Percentiles rank a stretch among this genome's conserved stretches.
These are phyloP conservation scores for Solanum acaule DNA, from an alignment of 257 asterid genomes.

Conservation along the genomic window DNA sequence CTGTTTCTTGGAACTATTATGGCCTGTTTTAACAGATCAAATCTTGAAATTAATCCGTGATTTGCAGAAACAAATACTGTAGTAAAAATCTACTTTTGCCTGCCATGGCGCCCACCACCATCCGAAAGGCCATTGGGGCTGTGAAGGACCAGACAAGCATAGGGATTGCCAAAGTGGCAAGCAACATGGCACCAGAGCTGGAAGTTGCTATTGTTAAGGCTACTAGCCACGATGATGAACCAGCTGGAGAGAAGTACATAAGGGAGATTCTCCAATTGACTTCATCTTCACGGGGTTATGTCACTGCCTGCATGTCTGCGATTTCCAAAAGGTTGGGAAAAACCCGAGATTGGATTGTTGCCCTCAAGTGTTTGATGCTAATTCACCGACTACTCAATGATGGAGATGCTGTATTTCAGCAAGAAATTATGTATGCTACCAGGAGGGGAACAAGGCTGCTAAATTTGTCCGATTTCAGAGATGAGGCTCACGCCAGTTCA, in stretches of 20 bases:
- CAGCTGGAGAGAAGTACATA: constrained; percentile 49
- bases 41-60: not conserved
- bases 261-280: constrained; percentile 45
- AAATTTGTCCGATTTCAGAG: constrained; percentile 51
- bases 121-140: constrained; percentile 60
- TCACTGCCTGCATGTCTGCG: constrained; percentile 35
- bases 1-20: not conserved
- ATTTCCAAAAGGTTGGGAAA: constrained; percentile 39
- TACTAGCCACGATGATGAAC: constrained; percentile 61
- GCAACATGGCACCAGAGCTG: constrained; percentile 59
- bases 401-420: constrained; percentile 36
- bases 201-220: constrained; percentile 59
- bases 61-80: not conserved
- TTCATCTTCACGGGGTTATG: constrained; percentile 43
- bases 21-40: not conserved
- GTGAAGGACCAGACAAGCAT: constrained; percentile 67
- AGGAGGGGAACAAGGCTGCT: constrained; percentile 50
- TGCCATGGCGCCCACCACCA: constrained; percentile 47
- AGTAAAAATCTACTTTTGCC: not conserved
- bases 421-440: constrained; percentile 49
- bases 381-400: constrained; percentile 46
- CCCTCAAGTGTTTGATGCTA: constrained; percentile 47
- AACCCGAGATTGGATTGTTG: constrained; percentile 65
- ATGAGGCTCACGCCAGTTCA: constrained; percentile 60
- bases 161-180: constrained; percentile 52